Evolutionary conservation across 768 basidiomycete species (phyloP).

Genomic region (Trametes cinnabarina): DNA sequence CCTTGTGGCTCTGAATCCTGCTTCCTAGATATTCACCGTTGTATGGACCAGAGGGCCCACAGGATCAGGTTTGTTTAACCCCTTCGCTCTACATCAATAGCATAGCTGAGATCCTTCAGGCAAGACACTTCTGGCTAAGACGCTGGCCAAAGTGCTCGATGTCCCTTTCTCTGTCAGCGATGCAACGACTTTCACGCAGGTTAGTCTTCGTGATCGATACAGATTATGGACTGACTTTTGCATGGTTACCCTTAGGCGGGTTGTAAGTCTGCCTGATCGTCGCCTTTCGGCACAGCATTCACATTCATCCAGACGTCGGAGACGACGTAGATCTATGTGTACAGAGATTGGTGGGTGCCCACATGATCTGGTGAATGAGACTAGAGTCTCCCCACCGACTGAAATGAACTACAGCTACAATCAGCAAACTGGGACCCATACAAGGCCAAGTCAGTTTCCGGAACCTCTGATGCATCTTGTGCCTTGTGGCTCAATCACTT

Average conservation of each 20-base stretch:
- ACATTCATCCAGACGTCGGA: slow-evolving; percentile 69
- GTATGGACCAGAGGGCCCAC: slow-evolving; percentile 64
- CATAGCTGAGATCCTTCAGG: slow-evolving; percentile 41
- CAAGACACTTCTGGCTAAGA: slow-evolving; percentile 88
- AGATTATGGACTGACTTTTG: too few relatives aligned
- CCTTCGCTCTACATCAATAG: slow-evolving; percentile 1
- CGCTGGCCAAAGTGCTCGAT: slow-evolving; percentile 86
- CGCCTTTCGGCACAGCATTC: not conserved
- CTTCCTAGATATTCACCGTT: slow-evolving; percentile 22
- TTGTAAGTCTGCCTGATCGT: slow-evolving; percentile 46
- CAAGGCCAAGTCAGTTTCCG: slow-evolving; percentile 63
- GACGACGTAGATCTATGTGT: slow-evolving; percentile 95
- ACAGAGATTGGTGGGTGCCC: slow-evolving; percentile 63
- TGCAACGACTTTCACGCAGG: slow-evolving; percentile 93
- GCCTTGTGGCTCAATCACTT: not conserved
- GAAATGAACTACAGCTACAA: slow-evolving; percentile 79
- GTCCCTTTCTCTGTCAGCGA: slow-evolving; percentile 94
- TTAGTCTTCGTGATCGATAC: slow-evolving; percentile 28
- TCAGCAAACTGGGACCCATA: slow-evolving; percentile 86
- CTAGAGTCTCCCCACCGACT: not conserved
- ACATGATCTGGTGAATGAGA: not conserved
- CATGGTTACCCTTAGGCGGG: slow-evolving; percentile 52
- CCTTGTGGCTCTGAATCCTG: not conserved
- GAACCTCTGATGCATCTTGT: slow-evolving; percentile 5
- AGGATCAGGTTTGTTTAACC: slow-evolving; percentile 74